Evolutionary conservation across 2,329 filamentous ascomycete species (phyloP).

Genomic region (Cytospora piceae): DNA sequence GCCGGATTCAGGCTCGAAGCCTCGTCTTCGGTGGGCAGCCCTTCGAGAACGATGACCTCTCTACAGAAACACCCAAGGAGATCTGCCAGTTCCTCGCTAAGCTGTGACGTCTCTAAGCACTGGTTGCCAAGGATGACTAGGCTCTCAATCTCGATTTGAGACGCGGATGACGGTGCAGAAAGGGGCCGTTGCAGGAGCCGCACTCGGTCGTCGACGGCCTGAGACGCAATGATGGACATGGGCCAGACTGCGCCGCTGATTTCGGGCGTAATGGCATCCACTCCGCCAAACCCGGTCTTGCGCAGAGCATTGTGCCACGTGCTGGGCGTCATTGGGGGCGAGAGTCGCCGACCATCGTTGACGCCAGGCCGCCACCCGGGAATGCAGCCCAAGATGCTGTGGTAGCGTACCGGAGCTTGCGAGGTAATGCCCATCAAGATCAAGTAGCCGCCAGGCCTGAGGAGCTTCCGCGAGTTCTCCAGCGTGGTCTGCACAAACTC

Average conservation of each 20-base stretch:
- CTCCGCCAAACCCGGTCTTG: conserved; percentile 12
- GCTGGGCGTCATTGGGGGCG: background rate
- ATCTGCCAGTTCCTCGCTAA: conserved; percentile 9
- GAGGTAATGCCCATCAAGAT: conserved; percentile 40
- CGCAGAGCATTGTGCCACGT: conserved; percentile 9
- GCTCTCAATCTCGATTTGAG: conserved; percentile 26
- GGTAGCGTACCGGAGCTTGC: conserved; percentile 26
- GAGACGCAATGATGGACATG: conserved; percentile 14
- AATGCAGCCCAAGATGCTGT: conserved; percentile 32
- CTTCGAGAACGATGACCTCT: conserved; percentile 17
- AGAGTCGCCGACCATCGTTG: conserved; percentile 12
- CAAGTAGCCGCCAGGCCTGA: conserved; percentile 43
- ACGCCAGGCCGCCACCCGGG: conserved; percentile 23
- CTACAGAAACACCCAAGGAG: conserved; percentile 26
- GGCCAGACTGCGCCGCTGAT: conserved; percentile 3
- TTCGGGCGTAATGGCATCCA: conserved; percentile 16
- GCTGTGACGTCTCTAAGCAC: conserved; percentile 13
- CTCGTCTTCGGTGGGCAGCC: too few species aligned
- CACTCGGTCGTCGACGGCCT: conserved; percentile 24
- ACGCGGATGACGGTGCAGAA: background rate
- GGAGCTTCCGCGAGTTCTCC: too few species aligned
- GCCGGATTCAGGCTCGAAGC: background rate
- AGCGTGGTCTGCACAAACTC: conserved; percentile 2
- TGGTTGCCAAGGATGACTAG: conserved; percentile 33
- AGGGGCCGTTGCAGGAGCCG: conserved; percentile 14